Evolutionary conservation across 768 basidiomycete genomes (phyloP), one percentile per base, ranked within the genome.

Genomic region (Russula olivacea): DNA sequence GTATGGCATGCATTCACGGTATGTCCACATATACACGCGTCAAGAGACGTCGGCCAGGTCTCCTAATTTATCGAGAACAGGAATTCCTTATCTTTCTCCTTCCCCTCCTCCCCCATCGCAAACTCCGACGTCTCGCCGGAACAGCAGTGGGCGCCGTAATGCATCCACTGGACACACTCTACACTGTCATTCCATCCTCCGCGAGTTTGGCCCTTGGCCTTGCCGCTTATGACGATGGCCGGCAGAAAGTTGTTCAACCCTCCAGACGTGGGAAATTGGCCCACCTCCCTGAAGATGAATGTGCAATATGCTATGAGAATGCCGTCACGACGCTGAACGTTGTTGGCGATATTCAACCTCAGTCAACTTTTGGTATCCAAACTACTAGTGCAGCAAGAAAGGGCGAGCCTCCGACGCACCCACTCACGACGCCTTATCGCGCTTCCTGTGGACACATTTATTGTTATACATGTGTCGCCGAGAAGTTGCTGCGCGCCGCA

Each of bases 1-100:
- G 97, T 99, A 59, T 99, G 97, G 97, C 92, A 95, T 71, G 91
- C 93, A 0, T 96, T 98, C 73, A 98, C 97, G 8, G 96, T 96
- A 71, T 59, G 91, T 75, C 48, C 40, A 23, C 55, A 47, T 38
- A 52, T 8, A 19, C 23, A 2, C 17, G 23, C 34, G 21, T 40
- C 52, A 10, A 3, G 32, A 45, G 58, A 65, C 8, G 12, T 36
- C 8, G 21, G 11, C 38, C 38, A 40, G 38, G 38, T 11, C 21
- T 49, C 34, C 34, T 34, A 23, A 30, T 23, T 34, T 7, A 19
- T 21, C 50, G 38, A 45, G 32, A 45, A 40, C 66, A 98, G 96
- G 95, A 98, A 82, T 98, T 98, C 74, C 79, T 98, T 15, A 78
- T 98, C 40, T 98, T 98, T 77, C 75, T 93, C 21, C 80, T 98